Percentiles rank a stretch among this genome's conserved stretches.
Evolutionary conservation across 1,284 basidiomycete species (phyloP).

Genomic region (Trichosporon ovoides): DNA sequence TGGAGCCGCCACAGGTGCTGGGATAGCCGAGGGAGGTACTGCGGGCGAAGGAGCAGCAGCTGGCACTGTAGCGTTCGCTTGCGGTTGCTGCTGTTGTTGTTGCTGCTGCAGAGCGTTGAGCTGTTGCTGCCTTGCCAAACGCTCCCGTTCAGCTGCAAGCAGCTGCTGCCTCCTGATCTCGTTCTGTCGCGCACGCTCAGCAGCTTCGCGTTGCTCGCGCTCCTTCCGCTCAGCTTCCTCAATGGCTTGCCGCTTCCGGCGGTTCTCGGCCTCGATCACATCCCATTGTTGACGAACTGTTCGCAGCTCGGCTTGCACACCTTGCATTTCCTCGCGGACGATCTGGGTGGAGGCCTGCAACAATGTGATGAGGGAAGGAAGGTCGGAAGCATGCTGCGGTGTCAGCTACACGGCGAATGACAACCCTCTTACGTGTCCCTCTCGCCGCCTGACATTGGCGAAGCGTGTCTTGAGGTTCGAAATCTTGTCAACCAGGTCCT

Average conservation of each 20-base stretch:
- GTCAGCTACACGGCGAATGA: conserved; percentile 7
- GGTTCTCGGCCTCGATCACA: conserved; percentile 1
- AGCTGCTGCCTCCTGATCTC: neutral
- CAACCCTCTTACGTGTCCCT: conserved; percentile 31
- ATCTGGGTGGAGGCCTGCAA: conserved; percentile 25
- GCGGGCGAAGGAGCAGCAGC: neutral
- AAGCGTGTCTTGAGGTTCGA: conserved; percentile 30
- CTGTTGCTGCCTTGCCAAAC: conserved; percentile 7
- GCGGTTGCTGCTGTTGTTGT: conserved; percentile 3
- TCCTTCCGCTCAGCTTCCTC: conserved; percentile 17
- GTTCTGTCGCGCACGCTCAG: conserved; percentile 8
- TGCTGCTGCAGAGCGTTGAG: conserved; percentile 3
- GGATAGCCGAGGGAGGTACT: neutral
- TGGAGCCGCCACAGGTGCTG: neutral
- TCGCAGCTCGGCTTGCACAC: conserved; percentile 23
- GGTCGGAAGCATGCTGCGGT: conserved; percentile 27
- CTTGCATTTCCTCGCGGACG: conserved; percentile 29
- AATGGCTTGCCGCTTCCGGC: conserved; percentile 18
- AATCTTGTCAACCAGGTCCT: conserved; percentile 24
- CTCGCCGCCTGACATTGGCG: conserved; percentile 24
- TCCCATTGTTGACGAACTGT: conserved; percentile 6
- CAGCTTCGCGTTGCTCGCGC: conserved; percentile 15
- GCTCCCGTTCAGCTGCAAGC: conserved; percentile 4
- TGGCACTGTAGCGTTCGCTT: neutral
- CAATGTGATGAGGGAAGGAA: conserved; percentile 33